Evolutionary conservation across 75 land plant species (phyloP).

Genomic region (Adiantum capillusveneris): DNA sequence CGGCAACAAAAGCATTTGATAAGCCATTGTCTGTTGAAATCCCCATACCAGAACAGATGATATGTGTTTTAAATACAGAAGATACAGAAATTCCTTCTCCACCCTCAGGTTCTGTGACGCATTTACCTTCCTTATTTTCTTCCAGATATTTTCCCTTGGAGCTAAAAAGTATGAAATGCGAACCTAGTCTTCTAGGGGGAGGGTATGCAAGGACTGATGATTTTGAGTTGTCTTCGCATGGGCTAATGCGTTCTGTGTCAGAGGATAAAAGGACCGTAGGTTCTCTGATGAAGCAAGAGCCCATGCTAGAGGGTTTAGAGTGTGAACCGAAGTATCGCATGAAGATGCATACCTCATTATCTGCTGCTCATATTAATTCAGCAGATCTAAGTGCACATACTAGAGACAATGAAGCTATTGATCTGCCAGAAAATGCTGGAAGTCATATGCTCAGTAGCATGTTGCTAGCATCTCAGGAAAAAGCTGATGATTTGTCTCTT

Average conservation of each 20-base stretch:
- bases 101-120: not conserved
- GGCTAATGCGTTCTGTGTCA: not conserved
- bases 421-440: not conserved
- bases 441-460: not conserved
- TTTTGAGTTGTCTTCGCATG: not conserved
- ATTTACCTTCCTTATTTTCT: not conserved
- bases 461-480: not conserved
- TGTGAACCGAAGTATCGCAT: not conserved
- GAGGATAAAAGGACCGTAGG: not conserved
- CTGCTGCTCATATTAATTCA: constrained; percentile 4
- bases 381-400: not conserved
- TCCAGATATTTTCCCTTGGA: not conserved
- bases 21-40: constrained; percentile 8
- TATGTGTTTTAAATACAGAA: constrained; percentile 51
- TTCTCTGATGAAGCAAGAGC: constrained; percentile 7
- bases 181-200: not conserved
- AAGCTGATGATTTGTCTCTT: not conserved
- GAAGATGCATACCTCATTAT: constrained; percentile 1
- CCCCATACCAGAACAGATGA: constrained; percentile 16
- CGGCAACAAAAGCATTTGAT: not conserved
- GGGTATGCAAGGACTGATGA: constrained; percentile 2
- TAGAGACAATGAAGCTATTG: constrained; percentile 3
- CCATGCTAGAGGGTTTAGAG: not conserved
- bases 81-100: constrained; percentile 39
- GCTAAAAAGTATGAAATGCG: not conserved